Evolutionary conservation across 2,329 filamentous ascomycete species (phyloP), one percentile per base, ranked within the genome.

Genomic region (Colletotrichum lindemuthianum): DNA sequence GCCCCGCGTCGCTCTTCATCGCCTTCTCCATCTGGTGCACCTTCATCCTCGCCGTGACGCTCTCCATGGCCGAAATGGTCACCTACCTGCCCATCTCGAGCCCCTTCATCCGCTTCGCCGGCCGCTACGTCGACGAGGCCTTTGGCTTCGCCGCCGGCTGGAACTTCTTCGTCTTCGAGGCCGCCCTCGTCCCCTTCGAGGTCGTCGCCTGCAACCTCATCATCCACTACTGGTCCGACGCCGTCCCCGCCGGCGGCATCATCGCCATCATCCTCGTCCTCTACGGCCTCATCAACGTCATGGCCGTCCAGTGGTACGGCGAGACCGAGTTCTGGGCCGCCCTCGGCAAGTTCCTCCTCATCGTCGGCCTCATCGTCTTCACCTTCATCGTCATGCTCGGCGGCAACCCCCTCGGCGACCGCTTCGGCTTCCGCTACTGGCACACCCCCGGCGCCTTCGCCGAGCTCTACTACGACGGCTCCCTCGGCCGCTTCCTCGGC

Each of bases 351-450:
- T 85, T 93, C 3, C 70, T 93, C 2, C 82, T 93, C 54, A 91
- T 92, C 65, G 76, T 93, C 40, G 90, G 87, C 1, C 82, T 95
- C 54, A 84, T 94, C 69, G 70, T 88, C 67, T 94, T 92, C 78
- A 95, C 92, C 2, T 92, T 97, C 72, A 84, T 96, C 68, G 87
- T 88, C 68, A 95, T 96, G 89, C 79, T 96, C 1, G 93, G 92
- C 8, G 93, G 91, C 3, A 96, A 95, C 69, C 93, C 93, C 0
- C 74, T 88, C 1, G 81, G 86, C 41, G 90, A 94, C 69, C 81
- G 86, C 0, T 92, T 92, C 67, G 92, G 92, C 1, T 95, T 95
- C 73, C 84, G 75, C 0, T 88, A 85, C 74, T 90, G 88, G 87
- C 80, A 83, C 4, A 78, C 86, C 0, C 92, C 91, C 0, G 92